Evolutionary conservation across 1,284 basidiomycete species (phyloP), one percentile per base, ranked within the genome.

Genomic region (Microstroma glucosiphilum): DNA sequence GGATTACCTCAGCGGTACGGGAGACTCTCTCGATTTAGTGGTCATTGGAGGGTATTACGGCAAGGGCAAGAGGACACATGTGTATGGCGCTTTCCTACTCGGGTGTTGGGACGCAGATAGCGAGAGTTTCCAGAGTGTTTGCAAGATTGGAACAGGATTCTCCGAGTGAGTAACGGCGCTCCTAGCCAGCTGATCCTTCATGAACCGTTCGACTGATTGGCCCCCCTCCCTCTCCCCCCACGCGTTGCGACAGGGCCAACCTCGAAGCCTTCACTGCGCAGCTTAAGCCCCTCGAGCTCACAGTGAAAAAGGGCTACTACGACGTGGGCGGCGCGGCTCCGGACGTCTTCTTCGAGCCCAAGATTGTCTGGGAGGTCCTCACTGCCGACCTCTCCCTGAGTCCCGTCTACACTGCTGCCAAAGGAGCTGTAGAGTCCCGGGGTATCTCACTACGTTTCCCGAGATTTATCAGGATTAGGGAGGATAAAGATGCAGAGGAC

Each of bases 131-230:
- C 77, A 79, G 58, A 59, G 68, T 17, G 69, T 79, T 46, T 98
- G 96, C 85, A 98, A 98, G 82, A 96, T 98, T 70, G 96, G 96
- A 1, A 99, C 96, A 0, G 96, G 96, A 0, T 98, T 99, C 82
- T 90, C 89, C 59, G 96, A 99, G 72, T 37, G 30, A 37, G 30
- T 37, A 37, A 3, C n/a, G n/a, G n/a, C n/a, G n/a, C n/a, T n/a
- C n/a, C n/a, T n/a, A n/a, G n/a, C n/a, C n/a, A n/a, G 92, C 59
- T 7, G n/a, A n/a, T n/a, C n/a, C n/a, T n/a, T n/a, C n/a, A n/a
- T n/a, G n/a, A n/a, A n/a, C n/a, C n/a, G n/a, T n/a, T n/a, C n/a
- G n/a, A n/a, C n/a, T n/a, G n/a, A n/a, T n/a, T n/a, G n/a, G n/a
- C n/a, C n/a, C n/a, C n/a, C n/a, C n/a, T n/a, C n/a, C n/a, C n/a